Conservation (phyloP, 805 yeast species). For the Ogataea paraovalis region DNA sequence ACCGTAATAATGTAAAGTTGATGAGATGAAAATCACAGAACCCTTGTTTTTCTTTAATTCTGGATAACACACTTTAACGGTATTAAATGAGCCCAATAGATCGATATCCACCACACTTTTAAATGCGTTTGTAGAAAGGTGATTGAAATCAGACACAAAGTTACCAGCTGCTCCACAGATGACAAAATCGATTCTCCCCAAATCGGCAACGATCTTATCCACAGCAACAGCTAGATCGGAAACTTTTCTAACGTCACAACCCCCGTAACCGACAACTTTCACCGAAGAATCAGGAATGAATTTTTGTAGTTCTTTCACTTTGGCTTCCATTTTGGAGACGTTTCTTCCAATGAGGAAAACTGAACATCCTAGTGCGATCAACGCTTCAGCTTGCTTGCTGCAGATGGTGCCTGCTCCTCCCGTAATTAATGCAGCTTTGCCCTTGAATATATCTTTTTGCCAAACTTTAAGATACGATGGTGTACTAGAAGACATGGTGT, state of each 20-base stretch:
- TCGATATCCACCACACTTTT: conserved; percentile 85
- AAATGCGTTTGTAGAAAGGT: conserved; percentile 80
- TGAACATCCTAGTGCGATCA: conserved; percentile 79
- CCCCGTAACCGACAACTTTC: conserved; percentile 66
- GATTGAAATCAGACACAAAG: conserved; percentile 75
- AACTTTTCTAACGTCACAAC: conserved; percentile 75
- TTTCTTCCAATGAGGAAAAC: conserved; percentile 86
- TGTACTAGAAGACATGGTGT: not conserved
- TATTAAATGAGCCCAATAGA: conserved; percentile 82
- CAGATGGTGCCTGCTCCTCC: conserved; percentile 98
- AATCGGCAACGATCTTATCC: conserved; percentile 53
- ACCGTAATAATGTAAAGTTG: conserved; percentile 88
- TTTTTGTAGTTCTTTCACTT: conserved; percentile 60
- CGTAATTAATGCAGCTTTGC: conserved; percentile 85
- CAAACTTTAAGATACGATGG: conserved; percentile 18
- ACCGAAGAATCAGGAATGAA: conserved; percentile 48
- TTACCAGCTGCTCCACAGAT: conserved; percentile 98
- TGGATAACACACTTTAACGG: conserved; percentile 75
- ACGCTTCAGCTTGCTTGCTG: conserved; percentile 81
- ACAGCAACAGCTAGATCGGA: conserved; percentile 61
- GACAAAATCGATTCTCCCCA: conserved; percentile 81
- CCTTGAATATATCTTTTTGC: conserved; percentile 68
- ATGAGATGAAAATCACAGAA: conserved; percentile 70
- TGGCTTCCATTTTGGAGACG: conserved; percentile 55
- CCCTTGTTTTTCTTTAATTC: conserved; percentile 68